Evolutionary conservation across 345 rosid species (phyloP).

Genomic region (Populus alba): DNA sequence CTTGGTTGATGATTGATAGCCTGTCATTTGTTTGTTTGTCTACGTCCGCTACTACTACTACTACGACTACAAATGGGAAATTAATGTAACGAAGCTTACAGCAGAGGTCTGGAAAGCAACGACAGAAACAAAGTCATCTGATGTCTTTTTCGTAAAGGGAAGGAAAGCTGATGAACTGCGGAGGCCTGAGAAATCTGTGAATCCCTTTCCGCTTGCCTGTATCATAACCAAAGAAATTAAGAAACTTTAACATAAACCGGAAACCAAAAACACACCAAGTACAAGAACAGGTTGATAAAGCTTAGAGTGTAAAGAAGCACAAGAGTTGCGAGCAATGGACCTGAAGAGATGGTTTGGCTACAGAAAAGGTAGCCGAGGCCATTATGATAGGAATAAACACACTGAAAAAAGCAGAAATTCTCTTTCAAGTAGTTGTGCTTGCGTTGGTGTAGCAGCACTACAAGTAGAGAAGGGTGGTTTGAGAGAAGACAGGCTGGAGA

Average conservation of each 20-base stretch:
- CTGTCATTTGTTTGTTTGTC: neutral
- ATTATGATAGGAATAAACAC: constrained; percentile 24
- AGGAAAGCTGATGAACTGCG: constrained; percentile 59
- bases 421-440: neutral
- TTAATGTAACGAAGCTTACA: constrained; percentile 41
- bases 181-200: constrained; percentile 76
- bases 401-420: neutral
- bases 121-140: constrained; percentile 67
- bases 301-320: neutral
- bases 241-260: neutral
- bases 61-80: neutral
- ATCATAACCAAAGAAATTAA: neutral
- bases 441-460: neutral
- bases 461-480: constrained; percentile 14
- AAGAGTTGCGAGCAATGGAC: constrained; percentile 25
- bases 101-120: constrained; percentile 77
- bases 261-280: constrained; percentile 1
- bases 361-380: constrained; percentile 92
- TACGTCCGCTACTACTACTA: neutral
- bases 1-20: neutral
- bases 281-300: neutral
- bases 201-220: constrained; percentile 56
- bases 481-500: constrained; percentile 3
- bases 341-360: constrained; percentile 86
- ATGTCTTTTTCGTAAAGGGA: constrained; percentile 55